phyloP scores from a whole-genome alignment of 768 basidiomycete genomes.

The Boletellus sp. region DNA sequence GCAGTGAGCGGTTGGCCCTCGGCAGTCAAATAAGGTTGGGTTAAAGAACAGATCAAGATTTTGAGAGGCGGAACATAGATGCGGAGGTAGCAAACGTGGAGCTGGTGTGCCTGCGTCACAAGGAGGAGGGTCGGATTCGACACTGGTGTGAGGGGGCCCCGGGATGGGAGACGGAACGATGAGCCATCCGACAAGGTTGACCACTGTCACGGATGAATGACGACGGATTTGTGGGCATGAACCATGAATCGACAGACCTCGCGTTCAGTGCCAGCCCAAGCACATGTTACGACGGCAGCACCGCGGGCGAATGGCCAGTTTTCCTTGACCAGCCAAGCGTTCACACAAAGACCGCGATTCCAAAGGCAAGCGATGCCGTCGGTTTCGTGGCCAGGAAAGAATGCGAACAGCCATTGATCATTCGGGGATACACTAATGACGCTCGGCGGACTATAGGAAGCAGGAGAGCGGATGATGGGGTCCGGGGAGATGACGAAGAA shows the following conservation, averaged over 20 bases:
- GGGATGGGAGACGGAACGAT: slow-evolving; percentile 51
- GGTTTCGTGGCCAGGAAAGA: slow-evolving; percentile 56
- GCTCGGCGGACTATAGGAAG: slow-evolving; percentile 57
- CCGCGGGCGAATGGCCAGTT: slow-evolving; percentile 50
- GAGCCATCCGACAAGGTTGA: slow-evolving; percentile 40
- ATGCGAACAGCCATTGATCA: slow-evolving; percentile 69
- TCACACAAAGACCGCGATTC: slow-evolving; percentile 54
- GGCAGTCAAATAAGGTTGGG: slow-evolving; percentile 34
- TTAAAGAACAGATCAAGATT: slow-evolving; percentile 48
- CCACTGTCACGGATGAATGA: slow-evolving; percentile 46
- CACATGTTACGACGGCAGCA: slow-evolving; percentile 56
- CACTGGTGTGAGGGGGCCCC: slow-evolving; percentile 54
- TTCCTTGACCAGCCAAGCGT: slow-evolving; percentile 59
- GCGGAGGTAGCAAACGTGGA: slow-evolving; percentile 53
- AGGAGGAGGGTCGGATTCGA: slow-evolving; percentile 55
- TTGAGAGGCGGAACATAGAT: slow-evolving; percentile 42
- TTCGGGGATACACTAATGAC: slow-evolving; percentile 57
- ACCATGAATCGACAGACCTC: slow-evolving; percentile 41
- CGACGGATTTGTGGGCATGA: neutral
- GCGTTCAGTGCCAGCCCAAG: slow-evolving; percentile 58
- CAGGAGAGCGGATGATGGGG: slow-evolving; percentile 42
- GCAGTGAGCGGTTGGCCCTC: slow-evolving; percentile 35
- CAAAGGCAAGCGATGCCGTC: slow-evolving; percentile 67
- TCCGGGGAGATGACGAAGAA: slow-evolving; percentile 56
- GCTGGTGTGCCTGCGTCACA: slow-evolving; percentile 59